Evolutionary conservation across 768 basidiomycete genomes (phyloP).

Genomic region (Pluteus cervinus): DNA sequence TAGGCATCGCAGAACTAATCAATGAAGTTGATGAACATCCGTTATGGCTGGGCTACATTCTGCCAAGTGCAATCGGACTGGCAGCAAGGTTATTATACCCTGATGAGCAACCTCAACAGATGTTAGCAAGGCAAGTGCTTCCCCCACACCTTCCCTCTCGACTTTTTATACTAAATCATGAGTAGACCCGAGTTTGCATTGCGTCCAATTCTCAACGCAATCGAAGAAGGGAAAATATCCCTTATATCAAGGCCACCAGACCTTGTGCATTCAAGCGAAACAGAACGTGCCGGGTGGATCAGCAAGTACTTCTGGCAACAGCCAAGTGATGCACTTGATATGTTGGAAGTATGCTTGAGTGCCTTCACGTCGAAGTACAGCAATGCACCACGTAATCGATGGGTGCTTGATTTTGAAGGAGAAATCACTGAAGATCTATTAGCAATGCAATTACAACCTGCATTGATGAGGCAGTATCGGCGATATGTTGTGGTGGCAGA

Average conservation of each 20-base stretch:
- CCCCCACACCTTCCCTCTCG: background rate
- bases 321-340: slow-evolving; percentile 28
- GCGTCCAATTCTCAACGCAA: slow-evolving; percentile 36
- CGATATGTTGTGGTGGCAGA: slow-evolving; percentile 55
- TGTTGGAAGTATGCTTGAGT: slow-evolving; percentile 37
- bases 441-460: slow-evolving; percentile 57
- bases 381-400: slow-evolving; percentile 25
- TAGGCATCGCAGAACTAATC: slow-evolving; percentile 42
- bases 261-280: background rate
- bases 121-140: slow-evolving; percentile 32
- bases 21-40: slow-evolving; percentile 51
- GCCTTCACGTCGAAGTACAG: slow-evolving; percentile 32
- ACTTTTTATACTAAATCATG: slow-evolving; percentile 1
- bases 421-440: slow-evolving; percentile 44
- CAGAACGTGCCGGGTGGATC: slow-evolving; percentile 32
- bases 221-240: slow-evolving; percentile 53
- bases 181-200: slow-evolving; percentile 35
- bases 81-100: slow-evolving; percentile 33
- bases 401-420: slow-evolving; percentile 31
- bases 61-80: slow-evolving; percentile 60
- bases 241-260: slow-evolving; percentile 43
- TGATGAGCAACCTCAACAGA: slow-evolving; percentile 32
- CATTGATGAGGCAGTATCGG: slow-evolving; percentile 53
- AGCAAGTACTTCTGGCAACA: slow-evolving; percentile 23
- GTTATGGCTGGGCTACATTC: slow-evolving; percentile 62